phyloP scores from a whole-genome alignment of 2,329 filamentous ascomycete species.

The Aaosphaeria pasadenensis region DNA sequence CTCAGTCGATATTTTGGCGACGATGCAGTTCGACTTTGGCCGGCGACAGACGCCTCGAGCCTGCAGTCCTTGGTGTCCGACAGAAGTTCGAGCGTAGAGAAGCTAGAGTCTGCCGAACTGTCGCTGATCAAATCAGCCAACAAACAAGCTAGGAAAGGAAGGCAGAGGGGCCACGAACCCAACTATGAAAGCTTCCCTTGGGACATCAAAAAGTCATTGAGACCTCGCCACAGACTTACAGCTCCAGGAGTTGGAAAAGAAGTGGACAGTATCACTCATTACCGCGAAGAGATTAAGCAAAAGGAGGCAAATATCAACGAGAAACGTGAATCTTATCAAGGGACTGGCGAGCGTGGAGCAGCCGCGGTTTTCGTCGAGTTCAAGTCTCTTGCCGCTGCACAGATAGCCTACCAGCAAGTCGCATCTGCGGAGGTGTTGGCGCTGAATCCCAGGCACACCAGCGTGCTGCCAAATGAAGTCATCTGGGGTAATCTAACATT shows the following conservation, averaged over 20 bases:
- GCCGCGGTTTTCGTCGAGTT: conserved; percentile 92
- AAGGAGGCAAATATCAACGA: conserved; percentile 70
- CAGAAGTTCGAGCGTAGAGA: conserved; percentile 74
- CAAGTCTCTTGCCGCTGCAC: conserved; percentile 74
- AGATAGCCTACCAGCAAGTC: conserved; percentile 71
- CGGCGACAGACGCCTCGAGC: conserved; percentile 72
- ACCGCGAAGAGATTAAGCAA: conserved; percentile 71
- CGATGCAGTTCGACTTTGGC: conserved; percentile 80
- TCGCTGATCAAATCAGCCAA: conserved; percentile 80
- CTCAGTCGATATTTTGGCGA: conserved; percentile 78
- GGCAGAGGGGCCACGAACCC: conserved; percentile 51
- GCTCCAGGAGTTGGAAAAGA: conserved; percentile 72
- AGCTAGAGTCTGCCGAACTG: conserved; percentile 83
- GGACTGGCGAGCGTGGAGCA: conserved; percentile 55
- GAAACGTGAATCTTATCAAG: conserved; percentile 64
- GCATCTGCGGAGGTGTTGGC: conserved; percentile 54
- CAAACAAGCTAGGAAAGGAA: conserved; percentile 63
- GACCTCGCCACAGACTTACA: conserved; percentile 35
- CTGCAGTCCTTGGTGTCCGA: conserved; percentile 79
- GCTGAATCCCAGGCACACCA: conserved; percentile 82
- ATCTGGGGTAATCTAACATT: conserved; percentile 85
- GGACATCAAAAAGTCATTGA: conserved; percentile 63
- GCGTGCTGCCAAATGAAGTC: conserved; percentile 76
- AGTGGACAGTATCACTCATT: conserved; percentile 93
- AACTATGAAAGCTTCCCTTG: conserved; percentile 49